Percentiles rank a stretch among this genome's conserved stretches.
Conservation (phyloP, 192 early-diverging fungal genomes). For the Umbelopsis isabellina region DNA sequence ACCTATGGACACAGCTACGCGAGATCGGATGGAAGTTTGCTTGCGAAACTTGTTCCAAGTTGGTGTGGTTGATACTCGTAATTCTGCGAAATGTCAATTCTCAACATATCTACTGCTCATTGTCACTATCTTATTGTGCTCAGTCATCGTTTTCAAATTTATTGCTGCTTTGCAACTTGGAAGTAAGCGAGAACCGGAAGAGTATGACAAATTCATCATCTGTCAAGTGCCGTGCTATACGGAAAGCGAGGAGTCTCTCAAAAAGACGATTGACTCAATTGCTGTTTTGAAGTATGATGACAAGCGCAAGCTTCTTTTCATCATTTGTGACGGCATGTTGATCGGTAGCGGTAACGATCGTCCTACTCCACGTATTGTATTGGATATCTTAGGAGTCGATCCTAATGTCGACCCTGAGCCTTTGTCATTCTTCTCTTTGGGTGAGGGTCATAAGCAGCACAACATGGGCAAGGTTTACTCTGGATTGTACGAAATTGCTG, state of each 20-base stretch:
- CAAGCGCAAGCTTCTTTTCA: constrained; percentile 85
- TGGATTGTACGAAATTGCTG: constrained; percentile 87
- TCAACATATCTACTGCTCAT: constrained; percentile 86
- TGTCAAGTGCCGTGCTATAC: constrained; percentile 96
- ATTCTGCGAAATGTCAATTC: constrained; percentile 75
- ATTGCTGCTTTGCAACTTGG: constrained; percentile 79
- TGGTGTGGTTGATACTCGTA: constrained; percentile 85
- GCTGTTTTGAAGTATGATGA: constrained; percentile 80
- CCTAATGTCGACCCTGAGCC: constrained; percentile 75
- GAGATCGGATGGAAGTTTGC: constrained; percentile 67
- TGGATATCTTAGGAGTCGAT: constrained; percentile 91
- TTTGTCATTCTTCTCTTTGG: constrained; percentile 82
- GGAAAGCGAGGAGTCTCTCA: constrained; percentile 84
- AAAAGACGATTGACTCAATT: constrained; percentile 84
- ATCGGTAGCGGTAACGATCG: constrained; percentile 94
- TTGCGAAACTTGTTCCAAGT: constrained; percentile 84
- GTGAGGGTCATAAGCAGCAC: constrained; percentile 87
- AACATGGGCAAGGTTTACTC: constrained; percentile 98
- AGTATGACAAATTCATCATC: constrained; percentile 95
- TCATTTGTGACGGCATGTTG: constrained; percentile 92
- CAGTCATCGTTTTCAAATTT: constrained; percentile 82
- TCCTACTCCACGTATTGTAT: constrained; percentile 95
- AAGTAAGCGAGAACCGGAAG: constrained; percentile 72
- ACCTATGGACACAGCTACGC: constrained; percentile 48
- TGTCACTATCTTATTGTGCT: constrained; percentile 78